Percentiles rank a stretch among this genome's conserved stretches.
Evolutionary conservation across 495 filamentous ascomycete genomes (phyloP).

Genomic region (Neurospora discreta): DNA sequence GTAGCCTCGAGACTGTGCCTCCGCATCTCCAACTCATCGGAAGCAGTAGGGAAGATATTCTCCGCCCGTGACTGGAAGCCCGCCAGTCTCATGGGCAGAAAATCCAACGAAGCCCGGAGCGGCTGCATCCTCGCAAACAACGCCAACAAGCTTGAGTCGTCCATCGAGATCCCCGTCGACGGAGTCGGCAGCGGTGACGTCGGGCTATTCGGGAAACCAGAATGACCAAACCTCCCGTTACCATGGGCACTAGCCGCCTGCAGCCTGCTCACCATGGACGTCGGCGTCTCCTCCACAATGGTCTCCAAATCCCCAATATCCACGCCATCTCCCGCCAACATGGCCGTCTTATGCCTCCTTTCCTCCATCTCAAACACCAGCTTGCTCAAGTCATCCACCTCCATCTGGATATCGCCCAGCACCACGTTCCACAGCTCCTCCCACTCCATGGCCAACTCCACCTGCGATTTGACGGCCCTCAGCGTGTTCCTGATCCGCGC

Average conservation of each 20-base stretch:
- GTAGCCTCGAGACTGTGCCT: conserved; percentile 58
- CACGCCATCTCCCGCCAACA: conserved; percentile 46
- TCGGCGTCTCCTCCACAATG: conserved; percentile 81
- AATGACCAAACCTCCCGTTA: conserved; percentile 56
- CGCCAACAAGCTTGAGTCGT: conserved; percentile 72
- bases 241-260: conserved; percentile 14
- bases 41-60: conserved; percentile 71
- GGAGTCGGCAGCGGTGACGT: conserved; percentile 46
- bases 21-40: conserved; percentile 71
- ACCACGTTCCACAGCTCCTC: conserved; percentile 93
- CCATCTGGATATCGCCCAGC: conserved; percentile 82
- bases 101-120: conserved; percentile 82
- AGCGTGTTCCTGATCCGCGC: conserved; percentile 62
- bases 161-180: conserved; percentile 47
- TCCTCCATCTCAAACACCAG: conserved; percentile 97
- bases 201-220: conserved; percentile 42
- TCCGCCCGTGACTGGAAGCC: conserved; percentile 72
- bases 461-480: conserved; percentile 71
- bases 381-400: conserved; percentile 71
- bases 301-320: conserved; percentile 88
- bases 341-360: conserved; percentile 62
- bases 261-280: conserved; percentile 31
- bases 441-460: conserved; percentile 97
- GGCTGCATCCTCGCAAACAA: conserved; percentile 94
- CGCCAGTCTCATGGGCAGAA: conserved; percentile 89